These are phyloP conservation scores for Suhomyces prunicola DNA, from an alignment of 805 yeast genomes.

Conservation along the genomic window DNA sequence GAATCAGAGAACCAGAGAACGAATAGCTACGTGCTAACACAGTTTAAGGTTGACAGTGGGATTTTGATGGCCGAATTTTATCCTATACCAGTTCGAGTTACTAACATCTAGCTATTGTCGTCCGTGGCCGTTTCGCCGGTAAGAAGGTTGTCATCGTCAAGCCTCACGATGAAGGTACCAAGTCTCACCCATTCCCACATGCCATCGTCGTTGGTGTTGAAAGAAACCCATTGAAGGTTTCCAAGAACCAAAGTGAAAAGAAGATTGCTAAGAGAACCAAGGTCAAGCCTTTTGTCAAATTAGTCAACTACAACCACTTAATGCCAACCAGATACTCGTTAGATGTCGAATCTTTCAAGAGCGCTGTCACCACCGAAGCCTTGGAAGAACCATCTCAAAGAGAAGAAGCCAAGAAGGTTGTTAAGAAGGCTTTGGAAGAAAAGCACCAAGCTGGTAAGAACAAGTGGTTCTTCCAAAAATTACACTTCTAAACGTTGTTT, in stretches of 20 bases:
- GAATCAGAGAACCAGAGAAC: no score
- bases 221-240: conserved; percentile 95
- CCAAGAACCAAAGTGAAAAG: conserved; percentile 94
- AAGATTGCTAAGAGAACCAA: conserved; percentile 95
- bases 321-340: conserved; percentile 99
- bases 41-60: no score
- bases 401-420: conserved; percentile 98
- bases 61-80: no score
- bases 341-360: conserved; percentile 94
- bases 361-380: conserved; percentile 87
- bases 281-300: conserved; percentile 99
- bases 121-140: conserved; percentile 99
- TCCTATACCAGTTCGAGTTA: neutral
- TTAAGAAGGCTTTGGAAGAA: conserved; percentile 99
- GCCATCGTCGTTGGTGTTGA: conserved; percentile 99
- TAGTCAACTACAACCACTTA: conserved; percentile 98
- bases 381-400: conserved; percentile 97
- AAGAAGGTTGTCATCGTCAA: conserved; percentile 98
- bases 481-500: conserved; percentile 62
- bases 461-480: conserved; percentile 99
- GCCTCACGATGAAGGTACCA: conserved; percentile 98
- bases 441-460: conserved; percentile 99
- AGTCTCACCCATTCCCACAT: conserved; percentile 98
- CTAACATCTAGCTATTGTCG: conserved; percentile 77
- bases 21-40: no score